These are phyloP conservation scores for Wickerhamomyces sp. DNA, from an alignment of 1,139 yeast genomes.

Conservation along the genomic window DNA sequence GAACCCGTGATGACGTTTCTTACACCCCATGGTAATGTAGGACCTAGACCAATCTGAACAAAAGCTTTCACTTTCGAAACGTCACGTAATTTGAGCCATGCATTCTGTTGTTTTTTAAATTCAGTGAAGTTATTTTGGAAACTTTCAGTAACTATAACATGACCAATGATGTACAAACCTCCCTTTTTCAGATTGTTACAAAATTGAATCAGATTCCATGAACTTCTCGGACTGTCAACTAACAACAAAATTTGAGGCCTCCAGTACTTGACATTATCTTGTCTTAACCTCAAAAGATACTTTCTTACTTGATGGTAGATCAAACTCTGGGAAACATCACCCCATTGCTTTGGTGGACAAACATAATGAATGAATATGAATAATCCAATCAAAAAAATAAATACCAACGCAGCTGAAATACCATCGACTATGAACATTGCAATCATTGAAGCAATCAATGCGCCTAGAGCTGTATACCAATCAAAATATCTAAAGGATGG, in stretches of 20 bases:
- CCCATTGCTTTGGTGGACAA: slow-evolving; percentile 95
- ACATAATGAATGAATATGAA: slow-evolving; percentile 79
- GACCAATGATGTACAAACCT: slow-evolving; percentile 87
- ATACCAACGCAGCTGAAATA: slow-evolving; percentile 71
- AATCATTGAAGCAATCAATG: slow-evolving; percentile 59
- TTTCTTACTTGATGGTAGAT: slow-evolving; percentile 95
- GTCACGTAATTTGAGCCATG: slow-evolving; percentile 83
- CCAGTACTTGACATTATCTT: slow-evolving; percentile 96
- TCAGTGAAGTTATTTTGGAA: slow-evolving; percentile 63
- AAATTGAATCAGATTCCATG: slow-evolving; percentile 90
- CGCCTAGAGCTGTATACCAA: slow-evolving; percentile 74
- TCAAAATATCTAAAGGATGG: slow-evolving; percentile 90
- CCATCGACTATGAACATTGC: slow-evolving; percentile 98
- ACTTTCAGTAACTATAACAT: slow-evolving; percentile 61
- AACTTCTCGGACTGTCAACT: slow-evolving; percentile 85
- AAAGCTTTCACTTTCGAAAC: slow-evolving; percentile 79
- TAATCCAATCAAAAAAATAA: slow-evolving; percentile 57
- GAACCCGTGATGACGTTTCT: slow-evolving; percentile 87
- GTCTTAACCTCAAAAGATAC: slow-evolving; percentile 66
- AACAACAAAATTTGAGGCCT: slow-evolving; percentile 86
- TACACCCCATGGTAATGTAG: slow-evolving; percentile 92
- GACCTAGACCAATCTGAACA: slow-evolving; percentile 87
- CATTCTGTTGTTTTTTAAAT: slow-evolving; percentile 63
- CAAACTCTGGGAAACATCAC: slow-evolving; percentile 91
- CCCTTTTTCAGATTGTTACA: slow-evolving; percentile 95